Conservation (phyloP, 768 basidiomycete species). For the Suillus placidus region DNA sequence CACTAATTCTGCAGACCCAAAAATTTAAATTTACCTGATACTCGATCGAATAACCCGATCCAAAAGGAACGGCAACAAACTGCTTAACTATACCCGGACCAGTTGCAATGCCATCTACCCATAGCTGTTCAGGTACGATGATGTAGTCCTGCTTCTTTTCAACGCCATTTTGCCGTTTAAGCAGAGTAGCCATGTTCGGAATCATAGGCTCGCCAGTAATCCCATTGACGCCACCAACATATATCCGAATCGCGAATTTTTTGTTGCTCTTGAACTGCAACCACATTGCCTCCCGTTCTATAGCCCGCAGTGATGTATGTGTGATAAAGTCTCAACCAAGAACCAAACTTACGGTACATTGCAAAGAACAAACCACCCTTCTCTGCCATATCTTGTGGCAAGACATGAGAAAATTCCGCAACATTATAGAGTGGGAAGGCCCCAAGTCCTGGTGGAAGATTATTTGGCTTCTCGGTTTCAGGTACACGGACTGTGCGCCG, state of each 20-base stretch:
- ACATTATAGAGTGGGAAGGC: constrained; percentile 19
- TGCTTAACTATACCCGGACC: constrained; percentile 19
- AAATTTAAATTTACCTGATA: constrained; percentile 19
- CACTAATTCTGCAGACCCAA: not conserved
- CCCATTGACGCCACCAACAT: constrained; percentile 33
- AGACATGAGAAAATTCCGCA: constrained; percentile 13
- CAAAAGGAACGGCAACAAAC: constrained; percentile 29
- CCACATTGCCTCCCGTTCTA: constrained; percentile 35
- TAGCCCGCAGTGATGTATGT: constrained; percentile 24
- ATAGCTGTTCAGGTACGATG: not conserved
- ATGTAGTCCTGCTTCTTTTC: constrained; percentile 29
- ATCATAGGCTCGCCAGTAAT: constrained; percentile 23
- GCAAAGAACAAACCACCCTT: constrained; percentile 33
- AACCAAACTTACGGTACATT: constrained; percentile 7
- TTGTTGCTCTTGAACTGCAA: constrained; percentile 21
- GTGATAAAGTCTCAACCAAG: not conserved
- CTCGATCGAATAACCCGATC: constrained; percentile 26
- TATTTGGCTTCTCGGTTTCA: not conserved
- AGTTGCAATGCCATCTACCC: constrained; percentile 27
- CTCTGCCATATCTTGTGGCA: constrained; percentile 21
- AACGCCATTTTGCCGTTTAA: not conserved
- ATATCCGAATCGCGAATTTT: constrained; percentile 29
- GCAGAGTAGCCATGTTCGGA: constrained; percentile 2
- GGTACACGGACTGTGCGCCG: constrained; percentile 4
- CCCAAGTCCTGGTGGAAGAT: constrained; percentile 3